Percentiles rank a stretch among this genome's conserved stretches.
Evolutionary conservation across 306 rosid species (phyloP).

Genomic region (Styphnolobium japonicum): DNA sequence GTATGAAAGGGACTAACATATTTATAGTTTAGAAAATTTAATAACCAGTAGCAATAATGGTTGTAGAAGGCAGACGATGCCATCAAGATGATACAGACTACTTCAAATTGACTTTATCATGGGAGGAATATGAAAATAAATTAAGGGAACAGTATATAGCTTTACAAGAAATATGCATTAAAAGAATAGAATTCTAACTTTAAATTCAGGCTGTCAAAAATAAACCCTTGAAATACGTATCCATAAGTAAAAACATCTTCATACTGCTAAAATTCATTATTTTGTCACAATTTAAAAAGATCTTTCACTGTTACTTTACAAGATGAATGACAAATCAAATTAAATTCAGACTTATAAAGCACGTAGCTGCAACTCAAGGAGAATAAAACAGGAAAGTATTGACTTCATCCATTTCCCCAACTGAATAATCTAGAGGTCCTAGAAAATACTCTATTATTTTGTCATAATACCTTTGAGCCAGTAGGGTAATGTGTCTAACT

Average conservation of each 20-base stretch:
- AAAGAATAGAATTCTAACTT: neutral
- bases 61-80: neutral
- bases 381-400: neutral
- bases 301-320: neutral
- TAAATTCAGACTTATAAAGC: constrained; percentile 6
- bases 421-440: neutral
- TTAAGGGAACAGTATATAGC: neutral
- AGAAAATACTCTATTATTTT: neutral
- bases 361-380: neutral
- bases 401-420: neutral
- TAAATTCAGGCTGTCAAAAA: neutral
- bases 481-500: neutral
- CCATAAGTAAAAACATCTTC: neutral
- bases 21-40: neutral
- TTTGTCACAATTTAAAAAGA: neutral
- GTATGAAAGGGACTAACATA: neutral
- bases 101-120: neutral
- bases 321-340: neutral
- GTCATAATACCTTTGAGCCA: neutral
- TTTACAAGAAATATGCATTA: neutral
- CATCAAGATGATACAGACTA: neutral
- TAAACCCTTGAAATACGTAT: neutral
- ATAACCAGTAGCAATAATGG: neutral
- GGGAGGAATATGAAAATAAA: neutral
- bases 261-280: neutral